Base-by-base conservation (phyloP, 768 basidiomycete species). In the Termitomyces sp. region DNA sequence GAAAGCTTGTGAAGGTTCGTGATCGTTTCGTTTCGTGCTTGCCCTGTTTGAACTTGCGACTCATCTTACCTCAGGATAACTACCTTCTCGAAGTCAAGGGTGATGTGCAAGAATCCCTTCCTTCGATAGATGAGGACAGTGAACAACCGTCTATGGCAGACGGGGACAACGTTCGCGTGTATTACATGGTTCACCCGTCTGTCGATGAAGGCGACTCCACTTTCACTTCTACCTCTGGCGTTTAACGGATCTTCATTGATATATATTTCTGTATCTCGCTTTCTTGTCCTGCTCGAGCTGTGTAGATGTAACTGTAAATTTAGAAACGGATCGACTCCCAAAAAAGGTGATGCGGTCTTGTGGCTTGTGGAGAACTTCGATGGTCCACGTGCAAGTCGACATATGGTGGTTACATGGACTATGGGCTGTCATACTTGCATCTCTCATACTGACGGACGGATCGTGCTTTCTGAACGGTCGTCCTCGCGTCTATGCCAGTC, bases 111-210 rank as follows among this genome's bases (percentile, higher is more conserved):
- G 90, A 94, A 12, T 89, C 89, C 15, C 75, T 94, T 57, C 86
- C 83, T 42, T 88, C 87, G 4, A 80, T 79, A 66, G 85, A 84
- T 46, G 88, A 88, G 49, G 83, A 84, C 57, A 85, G 79, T 55
- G 82, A 79, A 64, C 79, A 78, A 58, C 81, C 83, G 33, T 81
- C 82, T 13, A 72, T 75, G 53, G 72, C 80, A 61, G 81, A 80
- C 11, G 84, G 80, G 11, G 84, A 83, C 45, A 83, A 87, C 64
- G 76, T 86, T 15, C 87, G 89, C 20, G 82, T 94, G 52, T 89
- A 87, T 72, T 96, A 95, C 70, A 88, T 96, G 86, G 92, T 96
- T 3, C 94, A 95, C 77, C 92, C 92, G 1, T 84, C 87, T 2
- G 92, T 94, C 39, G 92, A 94, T 68, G 91, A 94, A 52, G 60